These are phyloP conservation scores for Talaromyces sp. DNA, from an alignment of 2,329 filamentous ascomycete species.

Conservation along the genomic window DNA sequence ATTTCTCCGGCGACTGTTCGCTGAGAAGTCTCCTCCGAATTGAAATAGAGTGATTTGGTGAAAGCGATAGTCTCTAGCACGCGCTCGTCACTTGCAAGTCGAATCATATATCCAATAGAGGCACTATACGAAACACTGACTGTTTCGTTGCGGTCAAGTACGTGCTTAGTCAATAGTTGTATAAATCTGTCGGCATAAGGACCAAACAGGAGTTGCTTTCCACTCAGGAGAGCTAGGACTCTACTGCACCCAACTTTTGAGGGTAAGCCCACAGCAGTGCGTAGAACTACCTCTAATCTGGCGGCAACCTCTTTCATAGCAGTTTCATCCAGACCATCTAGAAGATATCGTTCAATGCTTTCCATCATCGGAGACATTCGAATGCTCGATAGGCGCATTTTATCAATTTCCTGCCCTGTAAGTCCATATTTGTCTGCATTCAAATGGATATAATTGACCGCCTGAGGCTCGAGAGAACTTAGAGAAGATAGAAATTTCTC, in stretches of 20 bases:
- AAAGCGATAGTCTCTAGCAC: constrained; percentile 55
- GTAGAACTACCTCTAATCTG: constrained; percentile 73
- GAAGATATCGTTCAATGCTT: constrained; percentile 75
- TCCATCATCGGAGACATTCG: constrained; percentile 87
- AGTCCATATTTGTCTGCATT: constrained; percentile 80
- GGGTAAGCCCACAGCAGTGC: constrained; percentile 81
- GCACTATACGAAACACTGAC: constrained; percentile 86
- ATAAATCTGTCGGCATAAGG: constrained; percentile 74
- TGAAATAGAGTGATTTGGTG: constrained; percentile 70
- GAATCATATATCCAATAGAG: constrained; percentile 79
- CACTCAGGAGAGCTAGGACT: constrained; percentile 79
- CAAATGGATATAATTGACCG: constrained; percentile 88
- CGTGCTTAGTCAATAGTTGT: constrained; percentile 72
- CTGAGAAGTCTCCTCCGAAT: constrained; percentile 70
- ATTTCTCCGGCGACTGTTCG: constrained; percentile 78
- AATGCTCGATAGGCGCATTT: constrained; percentile 75
- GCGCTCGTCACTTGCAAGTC: constrained; percentile 58
- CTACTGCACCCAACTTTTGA: constrained; percentile 90
- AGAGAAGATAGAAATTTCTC: constrained; percentile 76
- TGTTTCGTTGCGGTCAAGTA: constrained; percentile 89
- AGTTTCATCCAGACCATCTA: constrained; percentile 75
- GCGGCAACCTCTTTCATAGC: constrained; percentile 74
- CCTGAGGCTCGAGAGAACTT: constrained; percentile 83
- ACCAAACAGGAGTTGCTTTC: constrained; percentile 69
- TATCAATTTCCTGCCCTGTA: constrained; percentile 86